These are phyloP conservation scores for Penicillium malachiteum DNA, from an alignment of 495 filamentous ascomycete genomes.

Conservation along the genomic window DNA sequence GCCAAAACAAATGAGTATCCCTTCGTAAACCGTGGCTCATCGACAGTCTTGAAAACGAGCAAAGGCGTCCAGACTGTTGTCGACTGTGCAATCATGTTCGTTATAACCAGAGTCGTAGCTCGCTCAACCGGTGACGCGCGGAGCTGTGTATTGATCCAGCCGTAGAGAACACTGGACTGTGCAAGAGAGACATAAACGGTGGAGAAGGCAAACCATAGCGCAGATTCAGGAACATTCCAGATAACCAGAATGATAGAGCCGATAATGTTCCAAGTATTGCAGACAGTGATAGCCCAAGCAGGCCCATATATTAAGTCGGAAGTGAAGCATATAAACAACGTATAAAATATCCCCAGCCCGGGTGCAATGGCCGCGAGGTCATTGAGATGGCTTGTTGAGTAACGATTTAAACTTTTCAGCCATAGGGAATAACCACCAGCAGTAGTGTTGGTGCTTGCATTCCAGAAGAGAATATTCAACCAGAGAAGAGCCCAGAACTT, in stretches of 20 bases:
- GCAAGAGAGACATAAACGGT: constrained; percentile 33
- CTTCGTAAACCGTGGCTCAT: constrained; percentile 47
- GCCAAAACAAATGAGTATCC: constrained; percentile 47
- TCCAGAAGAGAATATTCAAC: background rate
- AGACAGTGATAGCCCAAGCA: constrained; percentile 44
- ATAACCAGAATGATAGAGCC: constrained; percentile 43
- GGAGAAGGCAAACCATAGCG: constrained; percentile 51
- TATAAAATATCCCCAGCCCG: constrained; percentile 47
- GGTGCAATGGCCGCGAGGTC: constrained; percentile 43
- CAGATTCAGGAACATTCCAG: constrained; percentile 50
- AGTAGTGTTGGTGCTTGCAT: constrained; percentile 33
- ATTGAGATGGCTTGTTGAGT: constrained; percentile 41
- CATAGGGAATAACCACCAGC: constrained; percentile 41
- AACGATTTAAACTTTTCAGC: constrained; percentile 43
- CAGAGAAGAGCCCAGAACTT: background rate
- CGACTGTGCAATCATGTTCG: constrained; percentile 54
- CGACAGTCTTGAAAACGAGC: constrained; percentile 44
- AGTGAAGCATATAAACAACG: constrained; percentile 43
- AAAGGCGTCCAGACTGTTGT: constrained; percentile 39
- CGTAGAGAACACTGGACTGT: constrained; percentile 37
- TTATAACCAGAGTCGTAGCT: constrained; percentile 50
- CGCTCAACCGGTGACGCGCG: constrained; percentile 57
- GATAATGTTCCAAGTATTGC: constrained; percentile 40
- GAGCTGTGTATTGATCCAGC: constrained; percentile 50
- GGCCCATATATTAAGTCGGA: constrained; percentile 48